Conservation (phyloP, 176 grass and related monocot species). For the Carex kokanica region DNA sequence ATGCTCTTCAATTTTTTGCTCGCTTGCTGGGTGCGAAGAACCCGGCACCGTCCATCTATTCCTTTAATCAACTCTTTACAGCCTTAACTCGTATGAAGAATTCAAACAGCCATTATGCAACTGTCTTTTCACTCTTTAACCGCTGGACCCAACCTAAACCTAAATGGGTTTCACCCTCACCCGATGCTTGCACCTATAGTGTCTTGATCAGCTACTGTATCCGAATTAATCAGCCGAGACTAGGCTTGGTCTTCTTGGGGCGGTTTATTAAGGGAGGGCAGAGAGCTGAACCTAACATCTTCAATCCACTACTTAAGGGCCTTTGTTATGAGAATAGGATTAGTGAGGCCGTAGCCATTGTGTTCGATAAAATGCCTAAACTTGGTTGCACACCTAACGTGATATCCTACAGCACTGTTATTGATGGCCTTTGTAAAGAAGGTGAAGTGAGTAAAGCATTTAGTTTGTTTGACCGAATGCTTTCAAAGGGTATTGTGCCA, state of each 20-base stretch:
- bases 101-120: not conserved
- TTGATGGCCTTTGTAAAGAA: too few relatives aligned
- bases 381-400: constrained; percentile 30
- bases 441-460: too few relatives aligned
- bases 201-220: constrained; percentile 27
- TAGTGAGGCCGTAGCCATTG: not conserved
- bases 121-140: constrained; percentile 14
- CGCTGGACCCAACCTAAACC: not conserved
- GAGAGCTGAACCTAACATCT: accelerated
- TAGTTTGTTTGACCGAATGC: too few relatives aligned
- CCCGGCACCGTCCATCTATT: not conserved
- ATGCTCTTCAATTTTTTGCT: not conserved
- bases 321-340: not conserved
- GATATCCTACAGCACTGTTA: constrained; percentile 65
- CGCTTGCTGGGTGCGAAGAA: not conserved
- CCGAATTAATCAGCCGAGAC: not conserved
- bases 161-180: not conserved
- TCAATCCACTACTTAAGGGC: not conserved
- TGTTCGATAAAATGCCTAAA: constrained; percentile 29
- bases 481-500: too few relatives aligned
- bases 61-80: not conserved
- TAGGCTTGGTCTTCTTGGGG: not conserved
- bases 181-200: not conserved
- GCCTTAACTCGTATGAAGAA: not conserved
- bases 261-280: not conserved